Evolutionary conservation across 2,329 filamentous ascomycete genomes (phyloP), one percentile per base, ranked within the genome.

Genomic region (Pyrenophora graminea): DNA sequence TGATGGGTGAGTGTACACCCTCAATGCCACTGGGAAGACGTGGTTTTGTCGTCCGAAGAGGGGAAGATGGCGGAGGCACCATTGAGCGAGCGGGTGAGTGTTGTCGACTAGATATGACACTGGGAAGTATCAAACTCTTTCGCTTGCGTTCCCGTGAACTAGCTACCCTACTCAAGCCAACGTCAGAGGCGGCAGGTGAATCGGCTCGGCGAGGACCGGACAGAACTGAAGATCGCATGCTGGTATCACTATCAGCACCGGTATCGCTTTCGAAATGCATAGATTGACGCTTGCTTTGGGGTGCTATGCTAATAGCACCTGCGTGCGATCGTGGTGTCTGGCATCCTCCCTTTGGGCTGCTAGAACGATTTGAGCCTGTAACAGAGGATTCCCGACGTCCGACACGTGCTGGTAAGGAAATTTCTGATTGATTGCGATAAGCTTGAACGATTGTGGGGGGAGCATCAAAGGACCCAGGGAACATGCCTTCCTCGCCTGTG

Each of bases 321-420:
- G 83, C 85, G 64, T 93, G 87, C 0, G 93, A 97, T 56, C 90
- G 87, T 9, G 94, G 94, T 3, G 94, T 99, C 9, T 90, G 89
- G 55, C 53, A 61, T 17, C 91, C 94, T 72, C 95, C 92, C 70
- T 86, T 86, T 0, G 94, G 94, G 69, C 94, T 99, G 69, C 85
- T 94, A 3, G 94, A 96, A 56, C 90, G 83, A 1, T 90, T 93
- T 2, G 91, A 96, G 23, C 85, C 85, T 19, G 89, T 78, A 55
- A 87, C 76, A 53, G 88, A 85, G 45, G 87, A 86, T 17, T 78
- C 73, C 52, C 80, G 77, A 19, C 79, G 76, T 37, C 78, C 78
- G 2, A 75, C 68, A 39, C 75, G 73, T 30, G 74, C 70, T 21
- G 76, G 69, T 18, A 80, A 61, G 2, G 77, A 73, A 3, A 76